phyloP scores from a whole-genome alignment of 2,329 filamentous ascomycete species.

The Malbranchea zuffiana region DNA sequence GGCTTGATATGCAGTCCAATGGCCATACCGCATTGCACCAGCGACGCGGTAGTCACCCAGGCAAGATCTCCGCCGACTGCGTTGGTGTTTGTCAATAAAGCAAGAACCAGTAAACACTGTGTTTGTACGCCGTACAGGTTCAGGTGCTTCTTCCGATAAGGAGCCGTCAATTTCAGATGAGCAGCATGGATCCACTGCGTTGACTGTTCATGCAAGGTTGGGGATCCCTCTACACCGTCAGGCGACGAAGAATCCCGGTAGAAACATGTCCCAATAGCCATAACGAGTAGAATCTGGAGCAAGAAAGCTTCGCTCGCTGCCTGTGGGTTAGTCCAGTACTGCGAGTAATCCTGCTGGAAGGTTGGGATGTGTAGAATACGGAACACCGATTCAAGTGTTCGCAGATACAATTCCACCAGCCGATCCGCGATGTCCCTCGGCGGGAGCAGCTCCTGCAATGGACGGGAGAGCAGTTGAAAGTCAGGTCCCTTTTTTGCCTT shows the following conservation, averaged over 20 bases:
- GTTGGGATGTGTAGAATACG: no score
- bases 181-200: conserved; percentile 17
- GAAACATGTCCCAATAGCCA: no score
- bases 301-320: no score
- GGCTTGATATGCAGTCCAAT: conserved; percentile 28
- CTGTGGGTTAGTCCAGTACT: no score
- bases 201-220: background rate
- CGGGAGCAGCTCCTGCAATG: no score
- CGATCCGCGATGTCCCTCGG: no score
- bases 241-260: background rate
- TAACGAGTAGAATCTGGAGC: no score
- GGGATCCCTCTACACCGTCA: background rate
- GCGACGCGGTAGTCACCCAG: conserved; percentile 26
- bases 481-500: background rate
- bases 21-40: conserved; percentile 23
- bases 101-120: conserved; percentile 26
- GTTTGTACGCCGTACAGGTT: conserved; percentile 21
- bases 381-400: no score
- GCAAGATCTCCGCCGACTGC: conserved; percentile 25
- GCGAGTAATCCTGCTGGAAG: no score
- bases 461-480: background rate
- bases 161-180: conserved; percentile 22
- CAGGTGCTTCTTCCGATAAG: conserved; percentile 21
- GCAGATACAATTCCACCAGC: no score
- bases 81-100: conserved; percentile 20